Percentiles rank a stretch among this genome's conserved stretches.
phyloP scores from a whole-genome alignment of 2,329 filamentous ascomycete genomes.

The Sclerotinia borealis region DNA sequence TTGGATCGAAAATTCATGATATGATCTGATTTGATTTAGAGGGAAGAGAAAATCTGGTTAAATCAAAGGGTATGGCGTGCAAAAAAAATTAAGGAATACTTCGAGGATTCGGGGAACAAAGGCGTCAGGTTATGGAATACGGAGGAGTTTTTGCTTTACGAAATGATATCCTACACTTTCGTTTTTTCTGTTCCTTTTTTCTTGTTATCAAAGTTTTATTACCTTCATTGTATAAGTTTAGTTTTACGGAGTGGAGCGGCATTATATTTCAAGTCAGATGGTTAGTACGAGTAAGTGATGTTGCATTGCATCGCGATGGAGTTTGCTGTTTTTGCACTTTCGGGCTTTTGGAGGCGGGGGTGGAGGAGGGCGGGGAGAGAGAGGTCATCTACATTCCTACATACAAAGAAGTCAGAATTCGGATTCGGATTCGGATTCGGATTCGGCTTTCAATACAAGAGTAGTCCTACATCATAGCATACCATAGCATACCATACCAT shows the following conservation, averaged over 20 bases:
- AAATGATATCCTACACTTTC: conserved; percentile 13
- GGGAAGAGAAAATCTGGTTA: neutral
- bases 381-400: neutral
- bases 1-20: conserved; percentile 55
- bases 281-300: neutral
- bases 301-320: conserved; percentile 1
- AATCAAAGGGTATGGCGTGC: neutral
- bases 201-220: neutral
- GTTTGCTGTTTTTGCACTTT: neutral
- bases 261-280: neutral
- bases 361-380: neutral
- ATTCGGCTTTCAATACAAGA: neutral
- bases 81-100: neutral
- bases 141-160: conserved; percentile 1
- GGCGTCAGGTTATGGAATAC: neutral
- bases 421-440: no score
- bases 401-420: no score
- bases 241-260: neutral
- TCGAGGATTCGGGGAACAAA: neutral
- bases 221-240: neutral
- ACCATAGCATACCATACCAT: no score
- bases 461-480: no score
- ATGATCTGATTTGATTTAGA: conserved; percentile 22
- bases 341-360: neutral
- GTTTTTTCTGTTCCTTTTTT: neutral